These are phyloP conservation scores for Zymoseptoria crescenta DNA, from an alignment of 2,329 filamentous ascomycete species.

Conservation along the genomic window DNA sequence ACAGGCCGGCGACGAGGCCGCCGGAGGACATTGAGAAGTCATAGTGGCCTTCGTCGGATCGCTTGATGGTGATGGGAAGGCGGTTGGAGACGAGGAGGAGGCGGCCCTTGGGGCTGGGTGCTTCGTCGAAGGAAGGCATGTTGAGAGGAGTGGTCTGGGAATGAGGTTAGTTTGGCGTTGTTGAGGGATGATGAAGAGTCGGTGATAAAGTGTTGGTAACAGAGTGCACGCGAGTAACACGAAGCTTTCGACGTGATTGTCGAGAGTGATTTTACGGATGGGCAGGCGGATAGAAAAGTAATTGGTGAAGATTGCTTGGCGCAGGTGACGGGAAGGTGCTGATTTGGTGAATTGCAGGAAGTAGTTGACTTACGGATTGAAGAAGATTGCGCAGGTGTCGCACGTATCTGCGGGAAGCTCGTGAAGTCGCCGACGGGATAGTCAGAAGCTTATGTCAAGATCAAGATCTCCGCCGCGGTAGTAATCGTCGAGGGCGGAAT, in stretches of 20 bases:
- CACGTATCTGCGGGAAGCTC: too few relatives aligned
- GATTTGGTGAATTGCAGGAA: not conserved
- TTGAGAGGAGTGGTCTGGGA: slow-evolving; percentile 13
- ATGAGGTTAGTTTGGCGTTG: not conserved
- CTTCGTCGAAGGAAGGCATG: slow-evolving; percentile 30
- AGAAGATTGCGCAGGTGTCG: too few relatives aligned
- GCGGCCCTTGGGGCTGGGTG: slow-evolving; percentile 35
- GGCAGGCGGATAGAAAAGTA: not conserved
- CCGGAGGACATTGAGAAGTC: slow-evolving; percentile 95
- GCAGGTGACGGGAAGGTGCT: not conserved
- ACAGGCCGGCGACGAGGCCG: slow-evolving; percentile 86
- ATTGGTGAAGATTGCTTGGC: too few relatives aligned
- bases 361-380: not conserved
- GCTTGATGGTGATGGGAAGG: slow-evolving; percentile 92
- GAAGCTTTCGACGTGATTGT: too few relatives aligned
- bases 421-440: too few relatives aligned
- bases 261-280: not conserved
- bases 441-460: too few relatives aligned
- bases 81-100: slow-evolving; percentile 89
- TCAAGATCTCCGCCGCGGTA: too few relatives aligned
- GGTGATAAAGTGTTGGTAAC: not conserved
- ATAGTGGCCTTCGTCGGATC: slow-evolving; percentile 83
- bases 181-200: not conserved
- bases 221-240: too few relatives aligned
- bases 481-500: too few relatives aligned